Conservation (phyloP, 116 monocot species). For the Iris pallida region DNA sequence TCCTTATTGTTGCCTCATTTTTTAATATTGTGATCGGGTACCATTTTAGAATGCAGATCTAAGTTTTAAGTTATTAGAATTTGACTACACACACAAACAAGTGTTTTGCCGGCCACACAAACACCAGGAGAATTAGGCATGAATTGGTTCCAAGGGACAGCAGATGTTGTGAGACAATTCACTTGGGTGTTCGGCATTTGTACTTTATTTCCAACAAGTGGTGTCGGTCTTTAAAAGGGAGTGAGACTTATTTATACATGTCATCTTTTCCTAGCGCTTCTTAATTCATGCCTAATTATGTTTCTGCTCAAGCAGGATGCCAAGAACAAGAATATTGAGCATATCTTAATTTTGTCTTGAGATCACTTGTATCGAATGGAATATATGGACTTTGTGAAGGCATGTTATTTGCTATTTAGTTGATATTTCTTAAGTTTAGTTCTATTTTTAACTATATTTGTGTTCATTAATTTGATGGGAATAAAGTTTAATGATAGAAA, state of each 20-base stretch:
- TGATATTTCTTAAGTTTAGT: neutral
- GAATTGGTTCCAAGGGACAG: conserved; percentile 64
- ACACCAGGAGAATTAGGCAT: conserved; percentile 64
- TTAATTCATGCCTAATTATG: neutral
- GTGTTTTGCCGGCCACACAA: conserved; percentile 52
- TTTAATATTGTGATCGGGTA: conserved; percentile 76
- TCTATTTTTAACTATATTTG: neutral
- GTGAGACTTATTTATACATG: neutral
- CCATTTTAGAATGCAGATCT: neutral
- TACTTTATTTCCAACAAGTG: neutral
- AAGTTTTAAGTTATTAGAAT: no score
- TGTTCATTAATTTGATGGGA: neutral
- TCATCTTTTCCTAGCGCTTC: neutral
- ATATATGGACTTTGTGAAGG: conserved; percentile 62
- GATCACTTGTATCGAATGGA: conserved; percentile 59
- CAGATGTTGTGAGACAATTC: conserved; percentile 65
- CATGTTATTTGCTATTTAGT: conserved; percentile 1
- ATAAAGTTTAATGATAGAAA: neutral
- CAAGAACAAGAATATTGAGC: conserved; percentile 46
- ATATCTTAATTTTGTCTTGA: conserved; percentile 44
- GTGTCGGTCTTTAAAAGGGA: neutral
- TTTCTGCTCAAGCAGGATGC: conserved; percentile 27
- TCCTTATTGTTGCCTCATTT: conserved; percentile 72
- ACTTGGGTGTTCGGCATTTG: conserved; percentile 58
- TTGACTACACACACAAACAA: no score